Evolutionary conservation across 2,329 filamentous ascomycete genomes (phyloP).

Genomic region (Chrysosporium keratinophilum): DNA sequence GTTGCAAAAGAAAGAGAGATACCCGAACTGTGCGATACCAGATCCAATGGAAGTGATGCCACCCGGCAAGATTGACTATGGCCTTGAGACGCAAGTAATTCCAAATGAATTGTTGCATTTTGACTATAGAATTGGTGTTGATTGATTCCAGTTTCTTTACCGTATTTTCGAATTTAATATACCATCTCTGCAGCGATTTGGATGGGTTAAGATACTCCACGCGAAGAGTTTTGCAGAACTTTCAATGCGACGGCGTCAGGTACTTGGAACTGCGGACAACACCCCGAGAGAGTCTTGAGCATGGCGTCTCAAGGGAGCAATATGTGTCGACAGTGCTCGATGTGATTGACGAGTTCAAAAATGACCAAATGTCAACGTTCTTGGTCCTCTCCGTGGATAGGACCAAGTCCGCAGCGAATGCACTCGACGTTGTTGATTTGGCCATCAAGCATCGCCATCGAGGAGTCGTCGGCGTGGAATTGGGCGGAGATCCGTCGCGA

Average conservation of each 20-base stretch:
- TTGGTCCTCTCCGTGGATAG: constrained; percentile 70
- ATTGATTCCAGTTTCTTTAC: constrained; percentile 56
- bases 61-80: constrained; percentile 58
- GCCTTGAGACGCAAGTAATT: constrained; percentile 51
- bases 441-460: constrained; percentile 44
- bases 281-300: constrained; percentile 51
- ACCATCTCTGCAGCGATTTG: constrained; percentile 58
- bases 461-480: constrained; percentile 63
- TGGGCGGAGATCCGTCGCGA: constrained; percentile 63
- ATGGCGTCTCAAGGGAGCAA: constrained; percentile 47
- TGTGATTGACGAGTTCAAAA: constrained; percentile 49
- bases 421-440: constrained; percentile 53
- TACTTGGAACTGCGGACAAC: constrained; percentile 76
- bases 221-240: constrained; percentile 53
- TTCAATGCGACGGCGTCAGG: constrained; percentile 58
- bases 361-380: constrained; percentile 45
- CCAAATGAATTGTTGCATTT: no score
- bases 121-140: neutral
- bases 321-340: constrained; percentile 58
- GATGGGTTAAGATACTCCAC: constrained; percentile 54
- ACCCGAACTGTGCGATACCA: constrained; percentile 46
- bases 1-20: constrained; percentile 45
- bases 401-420: constrained; percentile 48
- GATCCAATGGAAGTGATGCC: constrained; percentile 63
- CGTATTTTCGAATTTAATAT: constrained; percentile 69